These are phyloP conservation scores for Arxiozyma slooffiae DNA, from an alignment of 1,139 yeast genomes.

Conservation along the genomic window DNA sequence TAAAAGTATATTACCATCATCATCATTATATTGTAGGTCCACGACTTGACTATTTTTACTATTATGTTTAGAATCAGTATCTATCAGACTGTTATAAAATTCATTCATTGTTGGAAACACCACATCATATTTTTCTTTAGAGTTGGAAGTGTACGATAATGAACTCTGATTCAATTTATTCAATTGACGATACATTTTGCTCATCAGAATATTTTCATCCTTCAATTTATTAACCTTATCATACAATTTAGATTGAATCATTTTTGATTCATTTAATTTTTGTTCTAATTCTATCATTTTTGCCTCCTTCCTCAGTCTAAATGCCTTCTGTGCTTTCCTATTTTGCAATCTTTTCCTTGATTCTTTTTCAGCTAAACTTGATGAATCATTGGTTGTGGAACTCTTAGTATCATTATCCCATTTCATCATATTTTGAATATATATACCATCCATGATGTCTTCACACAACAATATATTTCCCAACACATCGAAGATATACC, in stretches of 20 bases:
- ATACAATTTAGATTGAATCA: conserved; percentile 43
- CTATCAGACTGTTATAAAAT: conserved; percentile 10
- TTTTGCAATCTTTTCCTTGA: conserved; percentile 66
- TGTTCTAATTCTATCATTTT: conserved; percentile 58
- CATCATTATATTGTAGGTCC: background rate
- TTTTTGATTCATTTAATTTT: conserved; percentile 51
- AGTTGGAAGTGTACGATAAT: background rate
- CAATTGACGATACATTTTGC: conserved; percentile 29
- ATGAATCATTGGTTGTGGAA: no score
- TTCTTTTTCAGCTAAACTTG: no score
- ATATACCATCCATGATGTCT: background rate
- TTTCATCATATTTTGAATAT: background rate
- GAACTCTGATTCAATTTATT: conserved; percentile 24
- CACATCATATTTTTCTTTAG: background rate
- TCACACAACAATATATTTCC: no score
- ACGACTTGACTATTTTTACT: background rate
- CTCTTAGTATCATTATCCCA: background rate
- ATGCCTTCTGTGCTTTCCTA: conserved; percentile 84
- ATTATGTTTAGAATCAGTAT: conserved; percentile 1
- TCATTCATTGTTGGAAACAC: conserved; percentile 25
- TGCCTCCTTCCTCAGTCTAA: conserved; percentile 74
- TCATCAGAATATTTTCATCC: conserved; percentile 36
- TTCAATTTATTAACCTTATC: conserved; percentile 42
- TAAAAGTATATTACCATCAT: conserved; percentile 35
- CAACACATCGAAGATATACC: no score